phyloP scores from a whole-genome alignment of 2,329 filamentous ascomycete genomes.

The Myriosclerotinia duriaeana region DNA sequence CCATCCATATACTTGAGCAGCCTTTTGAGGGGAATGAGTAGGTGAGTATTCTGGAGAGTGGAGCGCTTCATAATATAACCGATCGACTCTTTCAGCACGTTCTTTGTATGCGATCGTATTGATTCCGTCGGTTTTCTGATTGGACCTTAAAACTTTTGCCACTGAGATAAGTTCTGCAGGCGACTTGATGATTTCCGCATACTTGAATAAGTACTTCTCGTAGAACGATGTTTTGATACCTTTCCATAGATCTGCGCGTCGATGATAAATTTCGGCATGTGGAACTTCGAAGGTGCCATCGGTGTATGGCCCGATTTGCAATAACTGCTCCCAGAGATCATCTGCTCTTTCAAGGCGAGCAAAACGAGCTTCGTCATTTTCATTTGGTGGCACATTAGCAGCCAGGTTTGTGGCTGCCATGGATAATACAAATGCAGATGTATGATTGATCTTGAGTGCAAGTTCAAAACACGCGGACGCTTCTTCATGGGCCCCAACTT shows the following conservation, averaged over 20 bases:
- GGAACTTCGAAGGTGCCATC: constrained; percentile 12
- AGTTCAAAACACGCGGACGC: constrained; percentile 9
- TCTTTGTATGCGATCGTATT: constrained; percentile 18
- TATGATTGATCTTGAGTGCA: constrained; percentile 4
- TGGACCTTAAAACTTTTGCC: constrained; percentile 13
- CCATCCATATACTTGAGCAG: constrained; percentile 15
- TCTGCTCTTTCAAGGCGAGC: constrained; percentile 12
- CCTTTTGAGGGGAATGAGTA: not conserved
- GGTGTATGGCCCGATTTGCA: not conserved
- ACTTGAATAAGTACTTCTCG: constrained; percentile 15
- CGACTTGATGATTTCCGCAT: constrained; percentile 1
- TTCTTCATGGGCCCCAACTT: not conserved
- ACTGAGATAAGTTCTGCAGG: constrained; percentile 16
- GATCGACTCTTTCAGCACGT: constrained; percentile 15
- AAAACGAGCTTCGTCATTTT: not conserved
- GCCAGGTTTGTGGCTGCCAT: constrained; percentile 16
- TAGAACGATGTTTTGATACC: not conserved
- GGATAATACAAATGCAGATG: constrained; percentile 13
- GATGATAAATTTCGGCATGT: constrained; percentile 14
- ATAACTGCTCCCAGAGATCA: constrained; percentile 7
- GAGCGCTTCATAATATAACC: constrained; percentile 12
- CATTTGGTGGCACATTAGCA: not conserved
- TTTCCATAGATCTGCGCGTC: constrained; percentile 14
- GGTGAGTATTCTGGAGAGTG: constrained; percentile 16
- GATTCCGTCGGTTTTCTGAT: constrained; percentile 16